phyloP scores from a whole-genome alignment of 2,329 filamentous ascomycete species.

The Pseudocercospora crystallina region DNA sequence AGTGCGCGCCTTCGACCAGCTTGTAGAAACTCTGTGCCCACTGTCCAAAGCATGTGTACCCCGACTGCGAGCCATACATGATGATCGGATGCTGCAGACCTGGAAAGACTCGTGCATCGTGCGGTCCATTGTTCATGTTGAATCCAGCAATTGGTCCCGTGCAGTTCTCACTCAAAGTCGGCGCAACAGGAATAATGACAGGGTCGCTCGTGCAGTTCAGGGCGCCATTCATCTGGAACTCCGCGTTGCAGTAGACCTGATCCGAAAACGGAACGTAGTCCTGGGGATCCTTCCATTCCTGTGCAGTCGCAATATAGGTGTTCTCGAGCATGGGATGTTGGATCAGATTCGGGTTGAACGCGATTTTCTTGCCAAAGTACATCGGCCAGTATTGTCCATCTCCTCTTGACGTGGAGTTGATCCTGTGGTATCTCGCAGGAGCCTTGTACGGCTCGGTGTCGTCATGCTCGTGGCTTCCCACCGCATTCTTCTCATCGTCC shows the following conservation, averaged over 20 bases:
- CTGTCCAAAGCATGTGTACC: conserved; percentile 57
- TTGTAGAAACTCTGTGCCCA: conserved; percentile 57
- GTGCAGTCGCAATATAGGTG: conserved; percentile 51
- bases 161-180: conserved; percentile 49
- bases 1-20: conserved; percentile 41
- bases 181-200: conserved; percentile 46
- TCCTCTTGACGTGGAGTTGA: too few relatives aligned
- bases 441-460: too few relatives aligned
- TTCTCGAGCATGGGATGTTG: conserved; percentile 52
- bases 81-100: conserved; percentile 53
- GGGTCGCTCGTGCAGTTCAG: conserved; percentile 48
- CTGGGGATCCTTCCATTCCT: conserved; percentile 26
- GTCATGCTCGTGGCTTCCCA: too few relatives aligned
- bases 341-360: conserved; percentile 59
- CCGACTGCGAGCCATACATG: conserved; percentile 58
- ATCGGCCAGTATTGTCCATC: conserved; percentile 47
- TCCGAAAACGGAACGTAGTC: conserved; percentile 40
- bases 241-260: conserved; percentile 45
- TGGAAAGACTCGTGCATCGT: conserved; percentile 60
- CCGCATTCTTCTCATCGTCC: too few relatives aligned
- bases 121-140: conserved; percentile 53
- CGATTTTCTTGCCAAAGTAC: conserved; percentile 44
- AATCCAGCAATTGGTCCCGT: conserved; percentile 45
- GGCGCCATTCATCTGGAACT: conserved; percentile 43
- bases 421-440: too few relatives aligned